Evolutionary conservation across 2,329 filamentous ascomycete species (phyloP), one percentile per base, ranked within the genome.

Genomic region (Aspergillus puulaauensis): DNA sequence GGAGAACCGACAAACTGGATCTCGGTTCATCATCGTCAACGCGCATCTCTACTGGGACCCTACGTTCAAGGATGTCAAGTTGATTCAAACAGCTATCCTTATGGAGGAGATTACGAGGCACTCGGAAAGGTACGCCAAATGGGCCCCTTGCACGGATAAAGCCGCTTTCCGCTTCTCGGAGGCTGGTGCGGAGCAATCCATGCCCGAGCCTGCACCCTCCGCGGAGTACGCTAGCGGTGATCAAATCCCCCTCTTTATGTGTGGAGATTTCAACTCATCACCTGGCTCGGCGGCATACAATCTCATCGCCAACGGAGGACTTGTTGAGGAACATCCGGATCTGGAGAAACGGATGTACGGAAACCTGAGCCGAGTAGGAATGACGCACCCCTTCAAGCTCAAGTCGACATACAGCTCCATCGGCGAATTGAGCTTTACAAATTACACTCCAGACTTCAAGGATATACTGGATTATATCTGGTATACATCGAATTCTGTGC

Each of bases 381-480:
- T 98, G 75, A 88, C 90, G 61, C 95, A 99, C 74, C 92, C 93
- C 0, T 99, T 98, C 80, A 93, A 89, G 69, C 81, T 99, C 64
- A 91, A 95, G 70, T 96, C 95, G 21, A 88, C 92, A 3, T 99
- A 99, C 74, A 85, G 86, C 37, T 85, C 90, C 62, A 88, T 96
- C 52, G 90, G 92, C 57, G 91, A 96, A 72, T 79, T 98, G 66
- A 86, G 87, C 4, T 99, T 96, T 74, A 99, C 95, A 47, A 99
- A 99, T 76, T 99, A 98, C 76, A 96, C 92, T 14, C 93, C 95
- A 1, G 86, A 87, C n/a, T 99, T 97, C 77, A 85, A 86, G 52
- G 93, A 92, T 61, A 90, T 96, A 57, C 90, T 99, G 65, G 95
- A 99, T 73, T 97, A 98, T 75, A 91, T 99, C 68, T 98, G 93